Base-by-base conservation (phyloP, 1,139 yeast genomes). In the Debaryomyces robertsiae region DNA sequence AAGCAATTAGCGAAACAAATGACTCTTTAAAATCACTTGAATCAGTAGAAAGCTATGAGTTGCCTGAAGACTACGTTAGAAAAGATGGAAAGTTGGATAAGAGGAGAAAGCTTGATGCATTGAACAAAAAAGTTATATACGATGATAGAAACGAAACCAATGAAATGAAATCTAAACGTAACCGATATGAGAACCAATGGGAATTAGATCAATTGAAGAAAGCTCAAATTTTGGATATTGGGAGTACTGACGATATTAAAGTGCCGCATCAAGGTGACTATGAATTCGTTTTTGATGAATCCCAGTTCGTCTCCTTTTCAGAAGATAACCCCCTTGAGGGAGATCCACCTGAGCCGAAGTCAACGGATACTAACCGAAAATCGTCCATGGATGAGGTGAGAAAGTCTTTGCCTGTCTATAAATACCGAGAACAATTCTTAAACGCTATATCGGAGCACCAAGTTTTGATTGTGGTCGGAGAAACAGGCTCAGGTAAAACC, bases 381-480 rank as follows among this genome's bases (percentile, higher is more conserved):
- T 60, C 40, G 54, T 76, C 67, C n/a, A 69, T 77, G 27, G 71
- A 65, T 9, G 71, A 69, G 9, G 75, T 79, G 1, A 62, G 94
- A 37, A 75, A 70, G 50, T 79, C 89, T 0, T 65, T 93, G 16
- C 98, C 98, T 0, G 96, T 91, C 1, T 88, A 69, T 53, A 66
- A 73, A 39, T 84, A 79, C 63, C 70, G 89, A 41, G 67, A 75
- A 2, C 73, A 79, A 38, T 73, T 93, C 22, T 60, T 93, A n/a
- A 71, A 75, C 0, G 81, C 89, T 0, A 74, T 93, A 2, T 57
- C 61, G 15, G 63, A 75, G 11, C 79, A 86, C 53, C 96, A 89
- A 55, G 84, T 91, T 25, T 58, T 91, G 29, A 85, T 93, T 31
- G 85, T 93, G 35, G 96, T 93, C 27, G 98, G 98, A 45, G 98